Evolutionary conservation across 78 protist genomes (phyloP), one percentile per base, ranked within the genome.

Genomic region (Dictyostelium capitatum): DNA sequence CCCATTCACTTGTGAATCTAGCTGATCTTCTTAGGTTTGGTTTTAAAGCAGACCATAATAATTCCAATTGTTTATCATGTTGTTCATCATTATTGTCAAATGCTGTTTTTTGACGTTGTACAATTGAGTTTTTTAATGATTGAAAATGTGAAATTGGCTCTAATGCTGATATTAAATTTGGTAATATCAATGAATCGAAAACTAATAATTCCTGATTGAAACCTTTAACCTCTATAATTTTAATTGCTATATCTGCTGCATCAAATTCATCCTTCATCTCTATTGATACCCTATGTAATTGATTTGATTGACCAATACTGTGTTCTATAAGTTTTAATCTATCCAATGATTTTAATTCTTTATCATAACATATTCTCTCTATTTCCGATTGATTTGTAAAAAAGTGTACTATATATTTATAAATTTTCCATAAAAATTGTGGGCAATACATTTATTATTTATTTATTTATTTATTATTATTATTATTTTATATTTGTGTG

Each of bases 161-260:
- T 1, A 85, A 59, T 48, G 92, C 83, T 47, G 92, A 32, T 72
- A 74, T 53, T 75, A 85, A 75, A 62, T 74, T 85, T 85, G 92
- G 83, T 59, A 85, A 47, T 43, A 70, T 57, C 91, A 19, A 74
- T 84, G 91, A 73, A 37, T 84, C 91, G 48, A 84, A 84, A 25
- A 75, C 48, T 30, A 84, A 47, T 15, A 74, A 25, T 14, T 37
- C 32, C 74, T 57, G 50, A 74, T 84, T 74, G 4, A 84, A 51
- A 25, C 59, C 5, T 37, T 84, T 84, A 30, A 25, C 28, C 1
- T 84, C 91, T 1, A 41, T 82, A 2, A 84, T 84, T 25, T 10
- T 74, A n/a, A 46, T 30, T 59, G 91, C 81, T 59, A 84, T 17
- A 19, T 72, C 78, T 5, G 64, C 57, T 28, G 91, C 20, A 19